Evolutionary conservation across 1,139 yeast genomes (phyloP).

Genomic region (Geotrichum australiense): DNA sequence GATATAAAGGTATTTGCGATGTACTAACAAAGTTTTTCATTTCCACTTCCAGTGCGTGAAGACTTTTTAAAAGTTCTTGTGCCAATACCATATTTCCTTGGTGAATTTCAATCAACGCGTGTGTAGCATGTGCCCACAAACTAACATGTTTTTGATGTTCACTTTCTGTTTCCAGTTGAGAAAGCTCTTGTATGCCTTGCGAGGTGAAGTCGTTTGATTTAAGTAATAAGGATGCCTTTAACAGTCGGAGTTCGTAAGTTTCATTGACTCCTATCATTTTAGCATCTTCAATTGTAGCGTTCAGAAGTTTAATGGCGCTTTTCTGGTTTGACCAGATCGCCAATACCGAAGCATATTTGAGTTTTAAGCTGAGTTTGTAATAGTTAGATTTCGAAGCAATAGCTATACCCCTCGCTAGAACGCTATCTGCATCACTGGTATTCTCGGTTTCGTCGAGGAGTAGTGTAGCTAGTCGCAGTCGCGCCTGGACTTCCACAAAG

Average conservation of each 20-base stretch:
- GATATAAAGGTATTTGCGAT: not conserved
- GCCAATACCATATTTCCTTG: slow-evolving; percentile 6
- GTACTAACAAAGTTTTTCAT: not conserved
- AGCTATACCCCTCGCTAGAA: slow-evolving; percentile 16
- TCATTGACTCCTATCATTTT: slow-evolving; percentile 9
- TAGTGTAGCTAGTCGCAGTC: slow-evolving; percentile 15
- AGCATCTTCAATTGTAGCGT: slow-evolving; percentile 11
- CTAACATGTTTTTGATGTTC: slow-evolving; percentile 13
- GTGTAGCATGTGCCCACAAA: slow-evolving; percentile 12
- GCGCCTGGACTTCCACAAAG: slow-evolving; percentile 16
- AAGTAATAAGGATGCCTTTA: slow-evolving; percentile 6
- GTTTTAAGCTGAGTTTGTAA: slow-evolving; percentile 9
- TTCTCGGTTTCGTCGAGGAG: slow-evolving; percentile 17
- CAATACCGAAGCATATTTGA: slow-evolving; percentile 13
- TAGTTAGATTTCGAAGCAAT: slow-evolving; percentile 16
- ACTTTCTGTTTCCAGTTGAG: slow-evolving; percentile 8
- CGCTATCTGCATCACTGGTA: slow-evolving; percentile 13
- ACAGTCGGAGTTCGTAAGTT: slow-evolving; percentile 4
- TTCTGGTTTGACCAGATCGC: slow-evolving; percentile 12
- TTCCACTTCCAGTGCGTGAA: slow-evolving; percentile 10
- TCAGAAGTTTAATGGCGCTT: slow-evolving; percentile 10
- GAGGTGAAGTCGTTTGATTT: not conserved
- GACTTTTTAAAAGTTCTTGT: slow-evolving; percentile 1
- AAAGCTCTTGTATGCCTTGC: slow-evolving; percentile 14
- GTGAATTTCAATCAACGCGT: slow-evolving; percentile 15